Evolutionary conservation across 148 eudicot species (phyloP).

Genomic region (Rhododendron griersonianum): DNA sequence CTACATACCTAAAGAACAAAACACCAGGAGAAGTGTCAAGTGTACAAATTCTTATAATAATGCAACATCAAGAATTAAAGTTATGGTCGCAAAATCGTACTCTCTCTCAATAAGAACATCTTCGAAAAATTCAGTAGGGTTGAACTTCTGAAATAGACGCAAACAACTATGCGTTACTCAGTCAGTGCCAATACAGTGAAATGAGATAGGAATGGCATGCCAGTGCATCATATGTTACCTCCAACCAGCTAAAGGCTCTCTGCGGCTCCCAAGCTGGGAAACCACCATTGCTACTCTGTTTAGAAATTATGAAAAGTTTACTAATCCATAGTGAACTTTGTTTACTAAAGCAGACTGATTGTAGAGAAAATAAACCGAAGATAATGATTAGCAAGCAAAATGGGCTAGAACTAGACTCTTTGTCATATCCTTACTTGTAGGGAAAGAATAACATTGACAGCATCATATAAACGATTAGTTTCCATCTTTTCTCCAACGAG

Average conservation of each 20-base stretch:
- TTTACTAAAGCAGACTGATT: background rate
- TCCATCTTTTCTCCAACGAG: slow-evolving; percentile 48
- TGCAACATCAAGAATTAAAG: background rate
- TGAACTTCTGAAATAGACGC: slow-evolving; percentile 41
- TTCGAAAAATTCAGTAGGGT: slow-evolving; percentile 57
- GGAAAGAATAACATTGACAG: slow-evolving; percentile 61
- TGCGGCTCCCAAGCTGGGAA: slow-evolving; percentile 56
- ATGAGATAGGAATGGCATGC: background rate
- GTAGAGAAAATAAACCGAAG: background rate
- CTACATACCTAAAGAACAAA: slow-evolving; percentile 27
- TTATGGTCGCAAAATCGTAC: slow-evolving; percentile 22
- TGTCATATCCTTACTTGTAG: slow-evolving; percentile 35
- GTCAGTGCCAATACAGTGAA: background rate
- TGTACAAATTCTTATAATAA: background rate
- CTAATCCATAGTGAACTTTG: background rate
- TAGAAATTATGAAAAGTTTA: background rate
- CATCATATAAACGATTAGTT: slow-evolving; percentile 40
- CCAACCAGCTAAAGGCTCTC: slow-evolving; percentile 48
- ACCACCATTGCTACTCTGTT: slow-evolving; percentile 50
- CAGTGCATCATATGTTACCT: slow-evolving; percentile 22
- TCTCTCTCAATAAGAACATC: slow-evolving; percentile 56
- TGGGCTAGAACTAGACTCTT: background rate
- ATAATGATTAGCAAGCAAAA: background rate
- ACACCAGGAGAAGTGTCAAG: background rate
- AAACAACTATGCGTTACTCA: background rate